Base-by-base conservation (phyloP, 2,329 filamentous ascomycete genomes). In the Sphaerulina musiva region DNA sequence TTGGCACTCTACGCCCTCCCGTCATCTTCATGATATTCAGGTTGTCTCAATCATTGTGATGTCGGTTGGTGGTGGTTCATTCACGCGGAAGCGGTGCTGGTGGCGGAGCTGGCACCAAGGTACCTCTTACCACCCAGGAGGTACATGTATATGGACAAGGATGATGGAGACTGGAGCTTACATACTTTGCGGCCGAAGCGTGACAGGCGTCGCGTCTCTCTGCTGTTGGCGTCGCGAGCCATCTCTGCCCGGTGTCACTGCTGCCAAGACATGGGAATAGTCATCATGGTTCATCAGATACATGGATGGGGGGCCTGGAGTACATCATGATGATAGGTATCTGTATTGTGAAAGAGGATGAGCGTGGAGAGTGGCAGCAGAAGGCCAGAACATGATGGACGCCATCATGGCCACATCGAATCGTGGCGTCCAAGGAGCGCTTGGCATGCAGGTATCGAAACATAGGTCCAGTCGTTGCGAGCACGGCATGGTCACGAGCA, bases 151-250 rank as follows among this genome's bases (percentile, higher is more conserved):
- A 23, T 23, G 3, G 40, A 23, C 40, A n/a, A 36, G 39, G 49
- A 32, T 52, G 49, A 32, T 52, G 32, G 12, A 9, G 31, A 20
- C 20, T 20, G 20, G 20, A 29, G 34, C 54, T 48, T 51, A 56
- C 54, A 45, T 56, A 56, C 54, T 49, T 56, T 56, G 36, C 54
- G 45, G 14, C 54, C 54, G 26, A 56, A 56, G 29, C 54, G 51
- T 23, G 46, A 46, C 31, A 43, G 46, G 46, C 54, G 48, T 38
- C 50, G 38, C 50, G 54, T 17, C 34, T 51, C 46, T 53, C 54
- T 51, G 32, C 54, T 51, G 32, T 38, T 47, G 11, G 46, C 34
- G 46, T 46, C 46, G 32, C 32, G 50, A 20, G 50, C 40, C 54
- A 56, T 56, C 53, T 46, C 36, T 43, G 49, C 50, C 44, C 31